A percentile compares a stretch with the other conserved stretches of the same genome.
Conservation (phyloP, 2,329 filamentous ascomycete species). For the Alternaria dauci region DNA sequence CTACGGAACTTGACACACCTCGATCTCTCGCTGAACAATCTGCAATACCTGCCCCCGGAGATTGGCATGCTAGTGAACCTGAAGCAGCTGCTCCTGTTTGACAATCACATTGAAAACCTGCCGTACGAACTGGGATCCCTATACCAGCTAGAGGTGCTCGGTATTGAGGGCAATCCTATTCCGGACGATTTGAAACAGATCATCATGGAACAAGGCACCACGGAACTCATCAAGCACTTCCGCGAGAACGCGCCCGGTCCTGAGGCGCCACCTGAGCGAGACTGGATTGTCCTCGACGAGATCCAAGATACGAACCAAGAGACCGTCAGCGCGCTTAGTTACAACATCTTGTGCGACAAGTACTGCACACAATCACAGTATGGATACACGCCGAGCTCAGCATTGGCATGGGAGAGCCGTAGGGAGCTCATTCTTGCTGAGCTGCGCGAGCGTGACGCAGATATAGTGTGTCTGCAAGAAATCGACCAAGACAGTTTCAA, state of each 20-base stretch:
- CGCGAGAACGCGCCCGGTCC: conserved; percentile 85
- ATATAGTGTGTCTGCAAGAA: conserved; percentile 93
- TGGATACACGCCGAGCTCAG: conserved; percentile 85
- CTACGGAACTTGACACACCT: conserved; percentile 82
- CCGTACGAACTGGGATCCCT: conserved; percentile 89
- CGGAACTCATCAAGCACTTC: conserved; percentile 81
- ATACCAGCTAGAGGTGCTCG: conserved; percentile 86
- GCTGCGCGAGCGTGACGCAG: conserved; percentile 78
- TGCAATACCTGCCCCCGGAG: conserved; percentile 83
- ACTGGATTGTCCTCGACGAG: conserved; percentile 78
- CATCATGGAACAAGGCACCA: conserved; percentile 87
- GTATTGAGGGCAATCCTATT: conserved; percentile 90
- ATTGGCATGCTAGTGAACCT: conserved; percentile 97
- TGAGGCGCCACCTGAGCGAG: conserved; percentile 76
- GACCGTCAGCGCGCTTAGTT: conserved; percentile 84
- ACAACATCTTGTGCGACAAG: conserved; percentile 95
- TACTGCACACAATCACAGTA: conserved; percentile 87
- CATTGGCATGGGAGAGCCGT: conserved; percentile 86
- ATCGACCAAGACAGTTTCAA: conserved; percentile 92
- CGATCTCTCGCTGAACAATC: conserved; percentile 87
- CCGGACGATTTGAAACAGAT: conserved; percentile 78
- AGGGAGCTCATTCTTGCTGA: conserved; percentile 84
- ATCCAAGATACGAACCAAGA: conserved; percentile 61
- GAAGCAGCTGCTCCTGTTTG: conserved; percentile 84
- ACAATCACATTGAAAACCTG: conserved; percentile 84